Evolutionary conservation across 2,329 filamentous ascomycete genomes (phyloP).

Genomic region (Aspergillus sp.): DNA sequence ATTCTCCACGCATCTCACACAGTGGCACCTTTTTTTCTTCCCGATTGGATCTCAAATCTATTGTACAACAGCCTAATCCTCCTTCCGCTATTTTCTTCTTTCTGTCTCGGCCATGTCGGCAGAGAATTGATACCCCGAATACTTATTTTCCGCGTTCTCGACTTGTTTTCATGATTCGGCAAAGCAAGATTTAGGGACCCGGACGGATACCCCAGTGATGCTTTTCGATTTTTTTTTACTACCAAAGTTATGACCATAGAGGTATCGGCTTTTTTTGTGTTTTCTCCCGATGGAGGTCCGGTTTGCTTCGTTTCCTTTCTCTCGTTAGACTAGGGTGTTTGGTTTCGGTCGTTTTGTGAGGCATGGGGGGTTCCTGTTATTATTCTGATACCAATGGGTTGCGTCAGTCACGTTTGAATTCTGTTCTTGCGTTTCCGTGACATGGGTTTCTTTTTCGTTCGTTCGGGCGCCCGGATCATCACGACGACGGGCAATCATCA

Average conservation of each 20-base stretch:
- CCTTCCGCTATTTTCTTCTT: conserved; percentile 23
- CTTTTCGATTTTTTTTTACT: conserved; percentile 17
- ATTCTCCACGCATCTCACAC: conserved; percentile 9
- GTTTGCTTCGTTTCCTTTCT: conserved; percentile 29
- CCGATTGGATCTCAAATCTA: conserved; percentile 21
- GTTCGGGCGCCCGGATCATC: conserved; percentile 4
- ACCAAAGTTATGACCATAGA: conserved; percentile 40
- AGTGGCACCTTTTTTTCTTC: conserved; percentile 14
- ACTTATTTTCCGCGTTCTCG: conserved; percentile 14
- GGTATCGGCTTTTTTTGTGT: conserved; percentile 30
- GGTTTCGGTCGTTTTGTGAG: conserved; percentile 24
- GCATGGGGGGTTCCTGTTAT: conserved; percentile 15
- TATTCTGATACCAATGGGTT: conserved; percentile 25
- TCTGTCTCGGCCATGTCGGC: conserved; percentile 19
- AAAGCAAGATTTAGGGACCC: conserved; percentile 21
- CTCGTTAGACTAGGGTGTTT: conserved; percentile 39
- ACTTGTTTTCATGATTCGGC: conserved; percentile 21
- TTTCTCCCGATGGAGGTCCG: conserved; percentile 26
- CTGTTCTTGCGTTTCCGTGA: conserved; percentile 17
- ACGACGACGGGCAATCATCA: not conserved
- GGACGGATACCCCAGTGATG: conserved; percentile 21
- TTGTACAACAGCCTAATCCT: conserved; percentile 36
- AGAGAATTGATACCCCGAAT: conserved; percentile 31
- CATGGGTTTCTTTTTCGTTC: conserved; percentile 8
- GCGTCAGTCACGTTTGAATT: conserved; percentile 11